Evolutionary conservation across 805 yeast species (phyloP), one percentile per base, ranked within the genome.

Genomic region (Ogataea zsoltii): DNA sequence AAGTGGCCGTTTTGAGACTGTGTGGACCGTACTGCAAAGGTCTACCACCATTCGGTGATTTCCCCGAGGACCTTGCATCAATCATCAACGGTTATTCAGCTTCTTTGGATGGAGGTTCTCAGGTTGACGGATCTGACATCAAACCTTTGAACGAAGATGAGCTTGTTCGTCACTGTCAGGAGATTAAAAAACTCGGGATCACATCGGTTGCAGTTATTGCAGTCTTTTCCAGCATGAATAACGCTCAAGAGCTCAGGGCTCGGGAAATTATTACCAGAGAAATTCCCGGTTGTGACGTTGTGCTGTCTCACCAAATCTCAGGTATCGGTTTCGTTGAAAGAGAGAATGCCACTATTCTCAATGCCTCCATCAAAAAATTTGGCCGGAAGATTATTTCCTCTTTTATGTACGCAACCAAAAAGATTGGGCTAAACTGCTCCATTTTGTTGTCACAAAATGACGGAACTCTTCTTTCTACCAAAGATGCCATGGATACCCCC

Each of bases 271-370:
- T 74, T 5, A 13, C 47, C 16, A 44, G 47, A 35, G 70, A 62
- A 15, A 46, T 69, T 1, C 71, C 72, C 2, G 63, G 53, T 23
- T 61, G 57, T 7, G 44, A 45, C 12, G 51, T 73, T 13, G 76
- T 71, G 7, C 16, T 63, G 23, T 74, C 78, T 0, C 63, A 67
- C 53, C 54, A 51, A 14, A 63, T 74, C 16, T 64, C 75, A 19
- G 75, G 76, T 1, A 59, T 73, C 44, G 77, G 76, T 1, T 63
- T 57, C 41, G 51, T 74, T 12, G 75, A 71, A 45, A 63, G 79
- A 52, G 79, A 74, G 51, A 74, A 72, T 53, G 70, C 75, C 4
- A 52, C 76, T 4, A 71, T 74, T 26, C 56, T 74, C 37, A 74
- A 74, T 53, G 76, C 78, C 4, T 58, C 76, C 0, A 70, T 72